Conservation (phyloP, 2,329 filamentous ascomycete genomes). For the Trichoderma sp. region DNA sequence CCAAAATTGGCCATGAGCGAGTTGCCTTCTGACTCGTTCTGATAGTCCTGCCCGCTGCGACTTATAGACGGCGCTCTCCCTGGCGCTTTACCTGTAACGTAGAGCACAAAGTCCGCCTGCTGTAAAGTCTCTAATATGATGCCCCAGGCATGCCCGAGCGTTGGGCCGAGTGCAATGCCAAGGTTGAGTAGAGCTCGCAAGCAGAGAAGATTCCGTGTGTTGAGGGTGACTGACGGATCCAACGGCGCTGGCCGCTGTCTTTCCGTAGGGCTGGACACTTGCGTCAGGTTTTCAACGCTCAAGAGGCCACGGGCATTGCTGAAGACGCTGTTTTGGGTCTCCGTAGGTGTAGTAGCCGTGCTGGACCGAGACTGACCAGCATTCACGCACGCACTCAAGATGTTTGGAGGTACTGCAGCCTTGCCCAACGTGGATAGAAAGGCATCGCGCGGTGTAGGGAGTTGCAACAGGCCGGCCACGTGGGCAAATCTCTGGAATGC, state of each 20-base stretch:
- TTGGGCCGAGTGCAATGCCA: conserved; percentile 90
- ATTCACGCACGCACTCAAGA: conserved; percentile 63
- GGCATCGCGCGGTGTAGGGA: conserved; percentile 86
- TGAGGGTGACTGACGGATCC: conserved; percentile 64
- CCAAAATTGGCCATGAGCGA: conserved; percentile 67
- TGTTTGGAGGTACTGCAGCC: conserved; percentile 83
- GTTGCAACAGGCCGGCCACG: conserved; percentile 83
- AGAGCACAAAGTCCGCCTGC: conserved; percentile 86
- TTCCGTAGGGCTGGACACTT: conserved; percentile 58
- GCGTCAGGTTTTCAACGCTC: conserved; percentile 70
- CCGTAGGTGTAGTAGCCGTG: conserved; percentile 50
- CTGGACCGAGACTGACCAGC: conserved; percentile 47
- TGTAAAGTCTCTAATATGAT: conserved; percentile 92
- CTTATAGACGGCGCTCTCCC: conserved; percentile 54
- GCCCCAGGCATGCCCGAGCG: conserved; percentile 79
- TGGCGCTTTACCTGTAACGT: conserved; percentile 59
- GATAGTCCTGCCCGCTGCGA: conserved; percentile 48
- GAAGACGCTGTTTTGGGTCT: conserved; percentile 60
- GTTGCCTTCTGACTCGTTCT: conserved; percentile 54
- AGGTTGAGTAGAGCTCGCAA: conserved; percentile 90
- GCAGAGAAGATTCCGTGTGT: conserved; percentile 87
- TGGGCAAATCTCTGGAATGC: conserved; percentile 95
- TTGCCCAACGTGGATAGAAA: conserved; percentile 94
- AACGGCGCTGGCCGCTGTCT: conserved; percentile 61
- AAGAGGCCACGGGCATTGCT: conserved; percentile 72